A percentile compares a stretch with the other conserved stretches of the same genome.
phyloP scores from a whole-genome alignment of 2,329 filamentous ascomycete genomes.

The Microsporum canis region DNA sequence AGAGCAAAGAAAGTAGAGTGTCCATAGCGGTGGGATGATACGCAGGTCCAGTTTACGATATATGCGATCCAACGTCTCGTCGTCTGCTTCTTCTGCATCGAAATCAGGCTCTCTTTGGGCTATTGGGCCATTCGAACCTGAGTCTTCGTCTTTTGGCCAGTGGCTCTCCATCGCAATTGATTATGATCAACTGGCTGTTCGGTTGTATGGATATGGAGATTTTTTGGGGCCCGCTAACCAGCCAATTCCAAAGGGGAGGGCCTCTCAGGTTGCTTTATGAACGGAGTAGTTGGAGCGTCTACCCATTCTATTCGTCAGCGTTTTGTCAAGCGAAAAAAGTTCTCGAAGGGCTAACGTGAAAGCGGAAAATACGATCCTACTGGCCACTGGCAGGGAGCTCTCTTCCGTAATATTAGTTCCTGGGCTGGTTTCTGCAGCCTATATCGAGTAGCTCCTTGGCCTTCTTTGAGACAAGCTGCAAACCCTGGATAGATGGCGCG shows the following conservation, averaged over 20 bases:
- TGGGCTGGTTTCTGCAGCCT: not conserved
- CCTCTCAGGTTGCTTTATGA: not conserved
- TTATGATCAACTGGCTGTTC: not conserved
- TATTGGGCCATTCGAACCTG: not conserved
- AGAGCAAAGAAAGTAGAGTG: constrained; percentile 82
- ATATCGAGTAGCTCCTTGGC: too few species aligned
- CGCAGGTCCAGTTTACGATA: constrained; percentile 46
- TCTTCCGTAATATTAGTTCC: not conserved
- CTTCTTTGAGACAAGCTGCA: too few species aligned
- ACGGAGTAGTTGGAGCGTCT: not conserved
- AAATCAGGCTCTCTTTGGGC: not conserved
- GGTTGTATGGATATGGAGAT: not conserved
- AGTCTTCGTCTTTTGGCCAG: not conserved
- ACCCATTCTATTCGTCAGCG: not conserved
- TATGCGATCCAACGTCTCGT: constrained; percentile 29
- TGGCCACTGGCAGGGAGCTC: not conserved
- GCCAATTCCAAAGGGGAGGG: not conserved
- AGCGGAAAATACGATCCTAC: not conserved
- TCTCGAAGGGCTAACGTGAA: not conserved
- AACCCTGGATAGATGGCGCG: not conserved
- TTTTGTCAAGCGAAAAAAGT: not conserved
- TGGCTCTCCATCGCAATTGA: not conserved
- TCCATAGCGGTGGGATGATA: constrained; percentile 67
- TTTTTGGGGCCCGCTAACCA: not conserved
- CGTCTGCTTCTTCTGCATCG: constrained; percentile 18